These are phyloP conservation scores for Hymenoscyphus repandus DNA, from an alignment of 2,329 filamentous ascomycete species.

Conservation along the genomic window DNA sequence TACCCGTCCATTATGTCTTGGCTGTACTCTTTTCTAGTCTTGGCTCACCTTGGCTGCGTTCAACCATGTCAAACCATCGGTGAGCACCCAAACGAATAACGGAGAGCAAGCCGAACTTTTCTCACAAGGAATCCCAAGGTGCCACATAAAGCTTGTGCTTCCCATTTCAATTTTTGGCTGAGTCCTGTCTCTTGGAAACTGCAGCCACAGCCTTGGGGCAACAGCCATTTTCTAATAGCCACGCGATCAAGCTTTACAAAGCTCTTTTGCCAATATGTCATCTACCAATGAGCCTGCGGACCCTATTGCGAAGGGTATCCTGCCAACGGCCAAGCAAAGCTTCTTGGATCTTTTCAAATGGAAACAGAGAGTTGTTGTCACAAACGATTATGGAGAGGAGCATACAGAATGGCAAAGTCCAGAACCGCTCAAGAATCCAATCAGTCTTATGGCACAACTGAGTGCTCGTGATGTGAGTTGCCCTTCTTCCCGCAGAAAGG, in stretches of 20 bases:
- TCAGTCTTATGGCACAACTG: slow-evolving; percentile 61
- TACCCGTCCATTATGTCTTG: background rate
- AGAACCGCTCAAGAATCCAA: slow-evolving; percentile 60
- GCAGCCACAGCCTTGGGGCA: background rate
- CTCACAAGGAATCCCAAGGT: background rate
- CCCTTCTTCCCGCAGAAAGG: background rate
- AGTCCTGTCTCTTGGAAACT: background rate
- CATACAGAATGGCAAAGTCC: slow-evolving; percentile 64
- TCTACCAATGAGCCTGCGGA: slow-evolving; percentile 45
- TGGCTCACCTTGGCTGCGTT: background rate
- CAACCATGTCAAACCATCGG: background rate
- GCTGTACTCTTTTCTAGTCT: background rate
- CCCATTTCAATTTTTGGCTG: background rate
- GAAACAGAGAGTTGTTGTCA: slow-evolving; percentile 67
- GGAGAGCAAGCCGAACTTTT: background rate
- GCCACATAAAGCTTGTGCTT: background rate
- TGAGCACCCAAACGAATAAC: background rate
- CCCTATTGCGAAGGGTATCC: slow-evolving; percentile 59
- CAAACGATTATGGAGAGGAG: slow-evolving; percentile 59
- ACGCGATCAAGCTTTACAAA: background rate
- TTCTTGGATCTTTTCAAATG: slow-evolving; percentile 63
- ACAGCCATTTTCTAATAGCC: background rate
- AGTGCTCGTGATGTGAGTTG: slow-evolving; percentile 43
- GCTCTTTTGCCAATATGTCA: background rate
- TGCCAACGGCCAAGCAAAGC: slow-evolving; percentile 60